phyloP scores from a whole-genome alignment of 192 early-diverging fungal species.

The Rhizoclosmatium sp. region DNA sequence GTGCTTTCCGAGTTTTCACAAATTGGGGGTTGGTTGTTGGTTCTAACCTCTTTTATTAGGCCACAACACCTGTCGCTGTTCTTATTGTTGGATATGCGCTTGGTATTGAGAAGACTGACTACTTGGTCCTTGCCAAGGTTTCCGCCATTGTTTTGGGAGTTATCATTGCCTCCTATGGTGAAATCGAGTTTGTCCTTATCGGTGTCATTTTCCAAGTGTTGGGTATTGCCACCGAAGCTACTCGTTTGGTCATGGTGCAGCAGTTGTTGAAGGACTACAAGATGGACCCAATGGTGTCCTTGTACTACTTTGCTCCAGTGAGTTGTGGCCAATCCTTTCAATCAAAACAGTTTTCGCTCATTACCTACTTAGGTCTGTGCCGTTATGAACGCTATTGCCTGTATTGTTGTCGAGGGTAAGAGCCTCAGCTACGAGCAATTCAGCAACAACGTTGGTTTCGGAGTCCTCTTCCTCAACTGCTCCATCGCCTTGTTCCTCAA shows the following conservation, averaged over 20 bases:
- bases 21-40: not conserved
- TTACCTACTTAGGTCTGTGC: constrained; percentile 42
- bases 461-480: constrained; percentile 40
- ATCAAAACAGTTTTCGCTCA: not conserved
- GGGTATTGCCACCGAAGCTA: constrained; percentile 42
- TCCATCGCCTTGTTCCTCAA: constrained; percentile 48
- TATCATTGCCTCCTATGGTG: constrained; percentile 44
- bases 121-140: constrained; percentile 34
- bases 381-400: constrained; percentile 45
- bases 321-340: not conserved
- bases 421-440: not conserved
- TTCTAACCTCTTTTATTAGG: constrained; percentile 19
- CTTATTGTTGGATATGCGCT: constrained; percentile 34
- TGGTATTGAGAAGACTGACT: constrained; percentile 26
- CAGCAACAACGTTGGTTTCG: constrained; percentile 24
- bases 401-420: constrained; percentile 32
- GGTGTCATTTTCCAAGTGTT: constrained; percentile 39
- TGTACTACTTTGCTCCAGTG: constrained; percentile 53
- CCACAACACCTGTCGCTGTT: constrained; percentile 46
- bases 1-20: not conserved
- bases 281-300: constrained; percentile 44
- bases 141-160: constrained; percentile 46
- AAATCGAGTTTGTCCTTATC: constrained; percentile 44
- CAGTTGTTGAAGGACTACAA: constrained; percentile 45
- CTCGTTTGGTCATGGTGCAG: constrained; percentile 45